Evolutionary conservation across 495 filamentous ascomycete genomes (phyloP).

Genomic region (Xylaria castorea): DNA sequence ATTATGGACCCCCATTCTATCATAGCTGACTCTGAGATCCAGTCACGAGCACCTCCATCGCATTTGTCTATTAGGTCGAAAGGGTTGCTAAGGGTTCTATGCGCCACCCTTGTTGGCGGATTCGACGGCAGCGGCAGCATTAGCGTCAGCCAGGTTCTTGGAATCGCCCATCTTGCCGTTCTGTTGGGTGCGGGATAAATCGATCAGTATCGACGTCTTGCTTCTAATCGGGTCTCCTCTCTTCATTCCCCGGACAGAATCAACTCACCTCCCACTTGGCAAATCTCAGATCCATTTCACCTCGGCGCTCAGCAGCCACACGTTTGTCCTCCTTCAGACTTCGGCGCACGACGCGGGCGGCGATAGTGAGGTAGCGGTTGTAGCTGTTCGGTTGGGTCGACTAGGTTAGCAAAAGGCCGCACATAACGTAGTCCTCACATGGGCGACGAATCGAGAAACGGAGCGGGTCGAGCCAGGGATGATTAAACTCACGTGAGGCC

Average conservation of each 20-base stretch:
- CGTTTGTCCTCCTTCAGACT: constrained; percentile 94
- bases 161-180: constrained; percentile 95
- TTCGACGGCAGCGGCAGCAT: constrained; percentile 66
- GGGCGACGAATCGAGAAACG: constrained; percentile 9
- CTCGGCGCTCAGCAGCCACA: constrained; percentile 85
- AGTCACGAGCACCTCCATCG: constrained; percentile 26
- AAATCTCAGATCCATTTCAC: constrained; percentile 87
- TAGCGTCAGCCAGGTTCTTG: constrained; percentile 75
- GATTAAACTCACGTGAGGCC: constrained; percentile 83
- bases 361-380: constrained; percentile 83
- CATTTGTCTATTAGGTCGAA: constrained; percentile 24
- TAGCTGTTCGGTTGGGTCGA: constrained; percentile 60
- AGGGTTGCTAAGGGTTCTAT: constrained; percentile 28
- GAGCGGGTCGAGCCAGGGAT: not conserved
- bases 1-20: constrained; percentile 13
- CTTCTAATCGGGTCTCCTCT: constrained; percentile 7
- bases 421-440: constrained; percentile 23
- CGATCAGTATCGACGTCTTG: constrained; percentile 33
- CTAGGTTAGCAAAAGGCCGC: constrained; percentile 39
- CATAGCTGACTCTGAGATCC: constrained; percentile 19
- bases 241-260: constrained; percentile 12
- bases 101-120: constrained; percentile 38
- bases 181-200: constrained; percentile 56
- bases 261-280: constrained; percentile 94
- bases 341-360: constrained; percentile 80